Evolutionary conservation across 2,329 filamentous ascomycete species (phyloP), one percentile per base, ranked within the genome.

Genomic region (Rhexocercosporidium sp.): DNA sequence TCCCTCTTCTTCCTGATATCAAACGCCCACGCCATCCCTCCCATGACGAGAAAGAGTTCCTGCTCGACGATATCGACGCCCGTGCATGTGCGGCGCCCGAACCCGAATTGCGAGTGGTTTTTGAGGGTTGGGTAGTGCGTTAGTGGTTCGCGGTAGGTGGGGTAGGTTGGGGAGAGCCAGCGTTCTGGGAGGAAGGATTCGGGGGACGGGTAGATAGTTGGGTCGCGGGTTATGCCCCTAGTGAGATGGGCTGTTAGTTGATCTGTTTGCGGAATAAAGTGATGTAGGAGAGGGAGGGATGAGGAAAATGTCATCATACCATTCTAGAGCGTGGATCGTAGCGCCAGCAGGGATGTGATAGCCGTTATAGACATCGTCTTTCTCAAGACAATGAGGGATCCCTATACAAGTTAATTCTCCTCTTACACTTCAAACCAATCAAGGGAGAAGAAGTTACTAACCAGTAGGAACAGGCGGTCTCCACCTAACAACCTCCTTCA

Each of bases 81-180:
- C 4, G 89, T 82, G 72, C 88, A 91, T 16, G 84, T 84, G 69
- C 88, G 83, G 51, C 88, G 86, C 39, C 88, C 88, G 81, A 84
- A 90, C 31, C 88, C 88, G 73, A 90, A 90, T 0, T 85, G 88
- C 69, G 88, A 85, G 84, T 90, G 87, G 44, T 83, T 84, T 70
- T 88, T 86, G 74, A 90, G 84, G 76, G 85, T 88, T 18, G 89
- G 88, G 73, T 86, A 90, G 65, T 84, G 82, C 1, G 84, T 84
- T n/a, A 90, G 82, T 0, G 88, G 88, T 73, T 86, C 87, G 73
- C 89, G 85, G 78, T 85, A 90, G 0, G 88, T 89, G 0, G 88
- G 88, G 82, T 85, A 91, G 22, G 79, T 80, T n/a, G 85, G 78
- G 70, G 89, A 84, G 12, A 91, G 82, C 81, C 86, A 91, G 46